A percentile compares a stretch with the other conserved stretches of the same genome.
phyloP scores from a whole-genome alignment of 2,329 filamentous ascomycete species.

The Fusarium sp. region DNA sequence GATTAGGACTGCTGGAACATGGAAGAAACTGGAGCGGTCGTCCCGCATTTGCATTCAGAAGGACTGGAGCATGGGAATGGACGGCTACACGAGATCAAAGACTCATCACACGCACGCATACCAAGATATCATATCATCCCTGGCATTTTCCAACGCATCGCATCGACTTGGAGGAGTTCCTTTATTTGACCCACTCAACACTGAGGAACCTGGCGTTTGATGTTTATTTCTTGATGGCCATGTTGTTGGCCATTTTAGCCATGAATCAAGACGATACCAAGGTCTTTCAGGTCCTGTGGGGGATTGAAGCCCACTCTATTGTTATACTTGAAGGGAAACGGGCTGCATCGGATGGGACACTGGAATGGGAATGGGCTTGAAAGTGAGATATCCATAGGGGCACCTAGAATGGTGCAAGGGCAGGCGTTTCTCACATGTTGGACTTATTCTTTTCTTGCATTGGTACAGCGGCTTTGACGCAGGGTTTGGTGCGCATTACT shows the following conservation, averaged over 20 bases:
- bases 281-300: not conserved
- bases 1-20: conserved; percentile 36
- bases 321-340: conserved; percentile 15
- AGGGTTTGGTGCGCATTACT: not conserved
- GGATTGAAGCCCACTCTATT: conserved; percentile 2
- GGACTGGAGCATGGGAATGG: conserved; percentile 40
- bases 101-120: conserved; percentile 41
- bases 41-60: conserved; percentile 45
- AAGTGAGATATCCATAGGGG: conserved; percentile 17
- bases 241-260: not conserved
- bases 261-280: not conserved
- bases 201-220: conserved; percentile 34
- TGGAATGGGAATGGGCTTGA: conserved; percentile 11
- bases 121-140: conserved; percentile 34
- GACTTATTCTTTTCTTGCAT: conserved; percentile 6
- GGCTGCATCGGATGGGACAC: conserved; percentile 25
- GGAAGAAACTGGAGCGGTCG: conserved; percentile 40
- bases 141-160: conserved; percentile 27
- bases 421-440: conserved; percentile 22
- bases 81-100: conserved; percentile 45
- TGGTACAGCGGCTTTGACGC: not conserved
- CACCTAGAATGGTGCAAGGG: conserved; percentile 1
- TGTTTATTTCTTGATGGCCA: conserved; percentile 10
- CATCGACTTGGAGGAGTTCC: conserved; percentile 33
- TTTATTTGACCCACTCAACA: conserved; percentile 33